Evolutionary conservation across 75 land plant species (phyloP).

Genomic region (Picea sitchensis): DNA sequence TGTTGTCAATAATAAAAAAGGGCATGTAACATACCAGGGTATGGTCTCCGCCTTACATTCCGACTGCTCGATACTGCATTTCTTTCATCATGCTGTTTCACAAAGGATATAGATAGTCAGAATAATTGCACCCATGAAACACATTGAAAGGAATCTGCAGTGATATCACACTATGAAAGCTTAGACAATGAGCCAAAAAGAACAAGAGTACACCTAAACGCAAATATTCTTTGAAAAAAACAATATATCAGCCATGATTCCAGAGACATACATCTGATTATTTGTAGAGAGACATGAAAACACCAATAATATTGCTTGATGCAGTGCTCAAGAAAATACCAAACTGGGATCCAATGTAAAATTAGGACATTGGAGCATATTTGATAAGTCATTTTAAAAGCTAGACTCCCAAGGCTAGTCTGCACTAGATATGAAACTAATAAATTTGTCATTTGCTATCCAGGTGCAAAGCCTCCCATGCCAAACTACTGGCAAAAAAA

Average conservation of each 20-base stretch:
- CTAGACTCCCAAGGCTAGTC: too few relatives aligned
- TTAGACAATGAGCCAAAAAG: background rate
- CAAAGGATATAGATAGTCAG: constrained; percentile 2
- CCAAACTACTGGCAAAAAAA: too few relatives aligned
- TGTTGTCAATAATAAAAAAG: background rate
- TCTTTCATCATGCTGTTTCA: constrained; percentile 9
- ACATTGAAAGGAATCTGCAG: background rate
- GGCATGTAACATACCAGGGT: background rate
- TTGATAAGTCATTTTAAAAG: too few relatives aligned
- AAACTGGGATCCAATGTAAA: background rate
- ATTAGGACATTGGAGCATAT: too few relatives aligned
- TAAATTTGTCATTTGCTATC: too few relatives aligned
- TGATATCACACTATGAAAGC: background rate
- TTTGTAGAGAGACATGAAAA: background rate
- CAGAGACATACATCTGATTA: background rate
- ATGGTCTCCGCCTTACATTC: constrained; percentile 2
- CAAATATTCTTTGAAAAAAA: background rate
- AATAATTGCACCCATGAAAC: background rate
- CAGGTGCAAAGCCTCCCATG: too few relatives aligned
- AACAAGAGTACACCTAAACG: background rate
- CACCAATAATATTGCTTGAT: background rate
- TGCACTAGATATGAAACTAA: too few relatives aligned
- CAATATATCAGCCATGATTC: background rate
- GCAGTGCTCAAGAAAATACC: background rate
- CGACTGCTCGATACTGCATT: background rate